These are phyloP conservation scores for Malbranchea cinnamomea DNA, from an alignment of 2,329 filamentous ascomycete genomes.

Conservation along the genomic window DNA sequence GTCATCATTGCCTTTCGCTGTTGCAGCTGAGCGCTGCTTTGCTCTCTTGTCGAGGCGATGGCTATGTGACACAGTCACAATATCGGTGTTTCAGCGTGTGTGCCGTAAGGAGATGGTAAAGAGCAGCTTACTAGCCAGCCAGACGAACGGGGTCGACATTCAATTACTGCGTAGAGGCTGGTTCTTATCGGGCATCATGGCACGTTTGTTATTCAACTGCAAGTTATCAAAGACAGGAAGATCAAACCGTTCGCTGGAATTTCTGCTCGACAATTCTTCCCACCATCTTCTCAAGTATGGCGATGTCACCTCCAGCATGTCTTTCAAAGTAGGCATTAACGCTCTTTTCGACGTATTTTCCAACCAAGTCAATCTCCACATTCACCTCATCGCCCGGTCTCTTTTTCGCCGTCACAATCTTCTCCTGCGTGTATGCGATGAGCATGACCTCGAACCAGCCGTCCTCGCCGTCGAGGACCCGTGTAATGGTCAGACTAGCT, in stretches of 20 bases:
- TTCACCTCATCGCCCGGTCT: constrained; percentile 69
- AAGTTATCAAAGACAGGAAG: background rate
- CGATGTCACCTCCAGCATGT: constrained; percentile 24
- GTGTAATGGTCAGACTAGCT: constrained; percentile 82
- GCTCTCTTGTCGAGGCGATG: too few species aligned
- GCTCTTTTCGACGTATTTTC: constrained; percentile 57
- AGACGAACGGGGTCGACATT: too few species aligned
- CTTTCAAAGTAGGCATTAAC: constrained; percentile 59
- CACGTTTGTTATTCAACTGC: too few species aligned
- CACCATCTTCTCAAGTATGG: constrained; percentile 56
- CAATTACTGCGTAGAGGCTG: too few species aligned
- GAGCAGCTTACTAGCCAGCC: too few species aligned
- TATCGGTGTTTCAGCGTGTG: too few species aligned
- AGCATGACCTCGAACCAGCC: constrained; percentile 96
- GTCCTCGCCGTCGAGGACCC: constrained; percentile 61
- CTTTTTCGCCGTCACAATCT: constrained; percentile 71
- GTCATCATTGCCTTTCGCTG: too few species aligned
- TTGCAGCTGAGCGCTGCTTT: too few species aligned
- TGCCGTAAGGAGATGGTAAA: too few species aligned
- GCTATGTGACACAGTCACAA: too few species aligned
- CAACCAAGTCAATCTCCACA: constrained; percentile 80
- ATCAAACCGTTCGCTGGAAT: too few species aligned
- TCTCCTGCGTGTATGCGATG: constrained; percentile 90
- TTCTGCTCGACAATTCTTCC: constrained; percentile 60
- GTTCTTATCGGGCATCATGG: too few species aligned